phyloP scores from a whole-genome alignment of 345 rosid species.

The Clausena lansium region DNA sequence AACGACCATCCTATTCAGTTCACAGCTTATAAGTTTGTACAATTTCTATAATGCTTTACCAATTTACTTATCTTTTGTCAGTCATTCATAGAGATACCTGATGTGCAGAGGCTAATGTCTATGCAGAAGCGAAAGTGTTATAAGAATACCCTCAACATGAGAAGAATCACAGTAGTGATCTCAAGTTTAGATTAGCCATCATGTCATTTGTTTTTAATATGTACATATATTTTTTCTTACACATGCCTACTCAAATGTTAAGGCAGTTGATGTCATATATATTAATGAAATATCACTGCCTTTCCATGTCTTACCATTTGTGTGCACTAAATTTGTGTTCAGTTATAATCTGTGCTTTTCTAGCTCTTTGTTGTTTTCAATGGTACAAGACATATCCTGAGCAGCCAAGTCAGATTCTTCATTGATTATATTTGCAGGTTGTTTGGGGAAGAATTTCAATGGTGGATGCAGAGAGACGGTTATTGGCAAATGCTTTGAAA shows the following conservation, averaged over 20 bases:
- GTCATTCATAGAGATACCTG: neutral
- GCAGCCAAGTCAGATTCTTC: conserved; percentile 11
- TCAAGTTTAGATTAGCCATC: neutral
- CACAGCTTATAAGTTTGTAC: neutral
- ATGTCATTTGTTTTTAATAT: neutral
- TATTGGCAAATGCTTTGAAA: conserved; percentile 78
- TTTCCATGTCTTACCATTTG: neutral
- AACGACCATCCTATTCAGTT: neutral
- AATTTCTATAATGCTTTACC: neutral
- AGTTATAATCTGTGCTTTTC: neutral
- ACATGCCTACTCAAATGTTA: neutral
- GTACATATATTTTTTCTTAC: neutral
- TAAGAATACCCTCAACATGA: neutral
- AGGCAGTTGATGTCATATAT: neutral
- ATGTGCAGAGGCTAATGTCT: neutral
- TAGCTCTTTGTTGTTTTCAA: neutral
- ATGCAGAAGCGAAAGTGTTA: neutral
- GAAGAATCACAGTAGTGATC: neutral
- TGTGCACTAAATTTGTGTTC: neutral
- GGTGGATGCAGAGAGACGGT: conserved; percentile 96
- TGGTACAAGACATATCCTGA: neutral
- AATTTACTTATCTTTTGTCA: neutral
- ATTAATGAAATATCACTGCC: neutral
- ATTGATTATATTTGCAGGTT: conserved; percentile 45
- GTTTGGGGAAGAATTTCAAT: conserved; percentile 97